Conservation (phyloP, 73 alveolate genomes). For the Diophrys sp. region DNA sequence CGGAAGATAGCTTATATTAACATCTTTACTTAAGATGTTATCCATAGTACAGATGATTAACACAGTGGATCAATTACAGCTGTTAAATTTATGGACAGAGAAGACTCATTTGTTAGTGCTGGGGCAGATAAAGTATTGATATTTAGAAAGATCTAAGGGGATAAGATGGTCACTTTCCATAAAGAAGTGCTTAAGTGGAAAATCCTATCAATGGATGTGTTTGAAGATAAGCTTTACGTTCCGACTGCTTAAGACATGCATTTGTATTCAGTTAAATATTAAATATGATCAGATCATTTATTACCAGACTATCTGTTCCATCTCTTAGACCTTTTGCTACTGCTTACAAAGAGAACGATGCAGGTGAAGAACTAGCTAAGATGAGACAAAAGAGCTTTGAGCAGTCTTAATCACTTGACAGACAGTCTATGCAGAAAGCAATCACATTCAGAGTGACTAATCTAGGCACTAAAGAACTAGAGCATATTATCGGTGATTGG, state of each 20-base stretch:
- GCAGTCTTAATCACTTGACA: neutral
- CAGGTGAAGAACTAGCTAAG: neutral
- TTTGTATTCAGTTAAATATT: neutral
- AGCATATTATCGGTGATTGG: slow-evolving; percentile 55
- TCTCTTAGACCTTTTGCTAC: slow-evolving; percentile 24
- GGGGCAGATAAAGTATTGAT: slow-evolving; percentile 76
- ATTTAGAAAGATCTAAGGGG: slow-evolving; percentile 49
- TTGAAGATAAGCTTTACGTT: slow-evolving; percentile 12
- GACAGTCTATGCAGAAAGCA: slow-evolving; percentile 13
- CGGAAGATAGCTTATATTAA: slow-evolving; percentile 44
- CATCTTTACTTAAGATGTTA: slow-evolving; percentile 30
- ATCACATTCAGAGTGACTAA: slow-evolving; percentile 30
- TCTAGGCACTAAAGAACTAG: slow-evolving; percentile 60
- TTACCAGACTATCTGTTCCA: neutral
- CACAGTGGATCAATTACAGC: slow-evolving; percentile 74
- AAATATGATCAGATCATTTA: no score
- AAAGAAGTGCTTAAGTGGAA: slow-evolving; percentile 35
- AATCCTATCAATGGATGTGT: slow-evolving; percentile 30
- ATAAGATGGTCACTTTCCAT: slow-evolving; percentile 20
- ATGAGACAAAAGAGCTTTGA: neutral
- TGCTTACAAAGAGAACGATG: neutral
- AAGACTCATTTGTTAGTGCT: slow-evolving; percentile 57
- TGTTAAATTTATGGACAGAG: slow-evolving; percentile 58
- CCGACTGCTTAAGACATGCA: slow-evolving; percentile 37
- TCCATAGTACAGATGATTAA: slow-evolving; percentile 59